Base-by-base conservation (phyloP, 78 protist genomes). In the Dictyostelium purpureum region DNA sequence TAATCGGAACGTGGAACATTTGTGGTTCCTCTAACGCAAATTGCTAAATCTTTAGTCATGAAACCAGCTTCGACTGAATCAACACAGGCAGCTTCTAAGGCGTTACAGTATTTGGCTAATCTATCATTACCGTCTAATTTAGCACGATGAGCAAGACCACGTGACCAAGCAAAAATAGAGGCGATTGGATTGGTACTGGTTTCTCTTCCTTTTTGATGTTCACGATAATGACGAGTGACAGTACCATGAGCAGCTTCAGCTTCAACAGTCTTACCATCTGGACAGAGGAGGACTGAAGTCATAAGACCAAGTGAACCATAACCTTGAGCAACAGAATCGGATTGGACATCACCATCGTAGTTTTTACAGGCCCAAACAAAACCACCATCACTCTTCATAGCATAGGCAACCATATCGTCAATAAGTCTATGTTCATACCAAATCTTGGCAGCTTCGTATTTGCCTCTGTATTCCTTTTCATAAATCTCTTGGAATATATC, bases 231-330 rank as follows among this genome's bases (percentile, higher is more conserved):
- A 45, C 98, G 91, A 19, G 98, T 97, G 74, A 98, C 99, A 16
- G 99, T 98, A 63, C 99, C 99, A 89, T 98, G 99, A 7, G 99
- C 98, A 33, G 99, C 99, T 94, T 98, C 99, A 52, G 98, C 94
- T 80, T 98, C 99, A 14, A 97, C 94, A 16, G 94, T 95, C 63
- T 89, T 57, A 40, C 98, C 98, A 65, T 98, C 98, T 54, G 98
- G 97, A 79, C 88, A 63, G 35, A 95, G 16, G 33, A 98, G 93
- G 21, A 97, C 98, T 5, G 97, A 94, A 10, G 99, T 98, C 99
- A 98, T 98, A 28, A 98, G 83, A 54, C 99, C 99, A 18, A 98
- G 95, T 4, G 98, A 97, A 40, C 99, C 99, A 51, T 40, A 98
- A 38, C 99, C 98, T 75, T 96, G 99, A 16, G 99, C 98, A 24